Evolutionary conservation across 2,329 filamentous ascomycete species (phyloP).

Genomic region (Aureobasidium lini): DNA sequence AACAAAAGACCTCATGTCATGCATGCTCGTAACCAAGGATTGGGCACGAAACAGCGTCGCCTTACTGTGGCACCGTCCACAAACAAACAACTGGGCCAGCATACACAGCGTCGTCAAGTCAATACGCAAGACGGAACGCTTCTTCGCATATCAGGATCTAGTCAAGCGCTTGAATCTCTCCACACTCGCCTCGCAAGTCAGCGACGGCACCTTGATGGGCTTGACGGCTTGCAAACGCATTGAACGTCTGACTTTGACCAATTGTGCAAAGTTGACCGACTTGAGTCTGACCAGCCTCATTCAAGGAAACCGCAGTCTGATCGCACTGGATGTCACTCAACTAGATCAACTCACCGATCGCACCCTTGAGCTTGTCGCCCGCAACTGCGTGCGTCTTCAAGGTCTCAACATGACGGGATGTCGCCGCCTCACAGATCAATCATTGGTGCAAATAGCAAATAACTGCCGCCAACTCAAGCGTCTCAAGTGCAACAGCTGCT

Average conservation of each 20-base stretch:
- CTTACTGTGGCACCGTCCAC: slow-evolving; percentile 87
- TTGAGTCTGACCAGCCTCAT: slow-evolving; percentile 73
- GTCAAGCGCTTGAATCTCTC: slow-evolving; percentile 90
- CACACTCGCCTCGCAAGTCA: slow-evolving; percentile 65
- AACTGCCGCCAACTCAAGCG: slow-evolving; percentile 82
- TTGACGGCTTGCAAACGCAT: slow-evolving; percentile 81
- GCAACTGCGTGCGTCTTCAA: slow-evolving; percentile 77
- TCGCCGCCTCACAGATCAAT: slow-evolving; percentile 75
- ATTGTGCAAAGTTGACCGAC: slow-evolving; percentile 80
- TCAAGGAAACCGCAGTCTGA: slow-evolving; percentile 67
- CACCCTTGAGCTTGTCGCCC: slow-evolving; percentile 69
- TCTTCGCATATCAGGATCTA: slow-evolving; percentile 82
- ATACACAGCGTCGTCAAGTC: slow-evolving; percentile 75
- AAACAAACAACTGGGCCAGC: slow-evolving; percentile 79
- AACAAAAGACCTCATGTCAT: slow-evolving; percentile 65
- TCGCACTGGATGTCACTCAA: slow-evolving; percentile 85
- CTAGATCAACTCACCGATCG: slow-evolving; percentile 72
- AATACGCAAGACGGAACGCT: slow-evolving; percentile 62
- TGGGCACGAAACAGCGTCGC: slow-evolving; percentile 93
- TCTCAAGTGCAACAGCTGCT: slow-evolving; percentile 91
- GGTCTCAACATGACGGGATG: slow-evolving; percentile 90
- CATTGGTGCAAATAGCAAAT: slow-evolving; percentile 70
- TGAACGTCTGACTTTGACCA: slow-evolving; percentile 86
- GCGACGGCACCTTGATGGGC: slow-evolving; percentile 79
- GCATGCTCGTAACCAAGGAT: slow-evolving; percentile 87